Evolutionary conservation across 2,329 filamentous ascomycete species (phyloP).

Genomic region (Venturia asperata): DNA sequence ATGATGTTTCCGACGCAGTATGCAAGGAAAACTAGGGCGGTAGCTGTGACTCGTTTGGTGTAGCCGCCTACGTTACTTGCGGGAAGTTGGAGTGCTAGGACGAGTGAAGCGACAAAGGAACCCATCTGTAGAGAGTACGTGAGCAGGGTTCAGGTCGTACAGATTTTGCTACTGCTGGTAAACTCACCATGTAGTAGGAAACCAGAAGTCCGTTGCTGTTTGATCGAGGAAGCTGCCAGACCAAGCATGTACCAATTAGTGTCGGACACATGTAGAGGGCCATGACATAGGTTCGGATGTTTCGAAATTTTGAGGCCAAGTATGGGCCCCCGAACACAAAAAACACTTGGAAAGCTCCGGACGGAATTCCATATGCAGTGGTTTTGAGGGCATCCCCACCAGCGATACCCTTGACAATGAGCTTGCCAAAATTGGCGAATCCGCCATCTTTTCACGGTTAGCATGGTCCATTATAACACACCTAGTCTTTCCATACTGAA

Average conservation of each 20-base stretch:
- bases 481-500: constrained; percentile 31
- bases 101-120: constrained; percentile 45
- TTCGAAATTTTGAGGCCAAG: constrained; percentile 45
- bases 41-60: constrained; percentile 8
- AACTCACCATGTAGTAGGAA: constrained; percentile 44
- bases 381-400: constrained; percentile 38
- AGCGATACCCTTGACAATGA: constrained; percentile 48
- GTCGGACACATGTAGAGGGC: constrained; percentile 46
- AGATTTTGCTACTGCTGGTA: background rate
- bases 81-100: constrained; percentile 48
- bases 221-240: constrained; percentile 43
- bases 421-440: constrained; percentile 40
- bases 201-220: constrained; percentile 44
- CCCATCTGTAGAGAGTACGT: constrained; percentile 25
- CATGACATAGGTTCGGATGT: constrained; percentile 48
- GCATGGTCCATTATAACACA: background rate
- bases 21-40: constrained; percentile 2
- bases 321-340: constrained; percentile 48
- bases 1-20: constrained; percentile 17
- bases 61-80: constrained; percentile 41
- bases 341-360: constrained; percentile 48
- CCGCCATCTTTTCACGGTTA: background rate
- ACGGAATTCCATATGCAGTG: constrained; percentile 48
- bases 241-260: constrained; percentile 41
- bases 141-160: background rate